Evolutionary conservation across 1,139 yeast species (phyloP).

Genomic region (Pichia sp.): DNA sequence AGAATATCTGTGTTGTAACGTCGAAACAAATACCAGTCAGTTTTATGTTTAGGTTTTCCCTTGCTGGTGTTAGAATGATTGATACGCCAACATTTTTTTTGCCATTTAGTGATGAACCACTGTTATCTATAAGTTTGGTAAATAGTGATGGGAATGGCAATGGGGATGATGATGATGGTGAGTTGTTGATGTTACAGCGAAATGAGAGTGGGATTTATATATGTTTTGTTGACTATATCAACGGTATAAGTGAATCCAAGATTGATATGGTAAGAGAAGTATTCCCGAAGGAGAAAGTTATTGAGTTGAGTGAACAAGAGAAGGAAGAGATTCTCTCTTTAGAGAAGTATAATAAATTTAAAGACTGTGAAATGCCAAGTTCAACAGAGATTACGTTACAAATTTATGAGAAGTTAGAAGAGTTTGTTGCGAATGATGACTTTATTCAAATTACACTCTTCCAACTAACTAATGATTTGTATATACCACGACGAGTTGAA

Average conservation of each 20-base stretch:
- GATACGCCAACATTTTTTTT: constrained; percentile 36
- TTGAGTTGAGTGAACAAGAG: background rate
- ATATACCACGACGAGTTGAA: constrained; percentile 9
- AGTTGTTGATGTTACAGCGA: constrained; percentile 5
- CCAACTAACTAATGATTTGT: constrained; percentile 4
- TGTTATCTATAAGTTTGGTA: background rate
- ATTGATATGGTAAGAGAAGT: background rate
- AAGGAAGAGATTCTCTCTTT: background rate
- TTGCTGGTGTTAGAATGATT: constrained; percentile 33
- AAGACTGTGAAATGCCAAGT: background rate
- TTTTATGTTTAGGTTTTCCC: constrained; percentile 39
- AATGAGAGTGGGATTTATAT: constrained; percentile 2
- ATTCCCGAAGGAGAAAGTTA: background rate
- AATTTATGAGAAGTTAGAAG: constrained; percentile 6
- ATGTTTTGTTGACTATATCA: background rate
- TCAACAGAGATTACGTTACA: constrained; percentile 5
- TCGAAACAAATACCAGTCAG: constrained; percentile 39
- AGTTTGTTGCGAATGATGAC: constrained; percentile 1
- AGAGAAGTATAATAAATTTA: background rate
- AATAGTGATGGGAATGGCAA: constrained; percentile 6
- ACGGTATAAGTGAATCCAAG: background rate
- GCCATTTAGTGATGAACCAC: constrained; percentile 12
- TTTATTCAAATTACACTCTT: constrained; percentile 1
- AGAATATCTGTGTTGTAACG: constrained; percentile 21
- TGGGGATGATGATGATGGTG: constrained; percentile 16